A percentile compares a stretch with the other conserved stretches of the same genome.
Conservation (phyloP, 2,329 filamentous ascomycete genomes). For the Trichoderma gracile region DNA sequence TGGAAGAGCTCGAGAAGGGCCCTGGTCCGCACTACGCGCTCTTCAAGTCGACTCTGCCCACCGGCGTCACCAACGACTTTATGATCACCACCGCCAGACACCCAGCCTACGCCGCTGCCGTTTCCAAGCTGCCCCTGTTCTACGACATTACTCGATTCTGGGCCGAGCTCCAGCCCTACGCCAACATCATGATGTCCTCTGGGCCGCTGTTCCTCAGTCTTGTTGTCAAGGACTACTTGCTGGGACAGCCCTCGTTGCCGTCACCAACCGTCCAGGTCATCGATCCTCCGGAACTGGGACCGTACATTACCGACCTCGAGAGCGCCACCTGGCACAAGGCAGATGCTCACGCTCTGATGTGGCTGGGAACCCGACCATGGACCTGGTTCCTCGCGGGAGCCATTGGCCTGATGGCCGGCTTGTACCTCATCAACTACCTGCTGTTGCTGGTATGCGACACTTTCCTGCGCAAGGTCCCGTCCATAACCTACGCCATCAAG, state of each 20-base stretch:
- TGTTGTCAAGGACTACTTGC: constrained; percentile 14
- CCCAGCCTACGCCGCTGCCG: constrained; percentile 10
- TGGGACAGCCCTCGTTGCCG: constrained; percentile 6
- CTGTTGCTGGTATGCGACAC: neutral
- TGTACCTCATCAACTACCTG: constrained; percentile 14
- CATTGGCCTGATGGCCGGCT: neutral
- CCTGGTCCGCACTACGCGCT: constrained; percentile 16
- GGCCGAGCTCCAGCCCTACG: constrained; percentile 15
- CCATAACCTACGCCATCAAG: constrained; percentile 14
- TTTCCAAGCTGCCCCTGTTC: constrained; percentile 12
- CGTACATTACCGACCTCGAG: constrained; percentile 21
- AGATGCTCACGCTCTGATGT: constrained; percentile 18
- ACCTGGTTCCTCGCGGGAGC: constrained; percentile 8
- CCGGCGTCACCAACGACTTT: constrained; percentile 15
- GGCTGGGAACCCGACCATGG: constrained; percentile 15
- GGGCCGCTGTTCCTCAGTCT: constrained; percentile 18
- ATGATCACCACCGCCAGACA: constrained; percentile 18
- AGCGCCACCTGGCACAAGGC: constrained; percentile 16
- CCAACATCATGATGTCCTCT: constrained; percentile 24
- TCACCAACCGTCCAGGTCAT: constrained; percentile 14
- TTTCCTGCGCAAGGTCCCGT: constrained; percentile 15
- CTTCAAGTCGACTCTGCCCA: constrained; percentile 16
- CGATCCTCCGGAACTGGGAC: neutral
- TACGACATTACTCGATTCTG: constrained; percentile 19
- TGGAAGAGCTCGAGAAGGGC: constrained; percentile 13